Base-by-base conservation (phyloP, 306 rosid species). In the Cercis canadensis region DNA sequence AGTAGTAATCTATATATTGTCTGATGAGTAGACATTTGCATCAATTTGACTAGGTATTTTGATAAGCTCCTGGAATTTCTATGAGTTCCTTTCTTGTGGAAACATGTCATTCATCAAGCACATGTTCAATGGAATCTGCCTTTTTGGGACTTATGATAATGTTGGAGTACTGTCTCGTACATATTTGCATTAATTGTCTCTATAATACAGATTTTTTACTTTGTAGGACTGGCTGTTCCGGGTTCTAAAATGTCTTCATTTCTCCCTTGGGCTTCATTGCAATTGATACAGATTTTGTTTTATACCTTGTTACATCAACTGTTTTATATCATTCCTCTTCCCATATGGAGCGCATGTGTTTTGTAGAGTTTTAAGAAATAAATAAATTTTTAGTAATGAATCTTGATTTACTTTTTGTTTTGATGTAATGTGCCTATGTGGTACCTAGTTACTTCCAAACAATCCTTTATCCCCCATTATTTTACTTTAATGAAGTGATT, bases 251-350 rank as follows among this genome's bases (percentile, higher is more conserved):
- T 16, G 34, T 47, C 62, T 54, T 61, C 19, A 1, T 24, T 50
- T 31, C 68, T 59, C 41, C 43, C 18, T 11, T 18, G 33, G 14
- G 61, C 14, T 29, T 50, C 39, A 8, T 43, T 61, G 52, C 18
- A 31, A 7, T 7, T 2, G n/a, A 10, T 6, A 24, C 24, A 17
- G 50, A 8, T 75, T 34, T 43, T 77, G 31, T 49, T 16, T 15
- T 21, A 19, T 18, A 54, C 39, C 24, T 55, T 67, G 43, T 73
- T 46, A 37, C 56, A 13, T 41, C 12, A 53, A 55, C 34, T 41
- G 61, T 16, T 52, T 31, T 67, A 24, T n/a, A 55, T 70, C 47
- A 40, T 8, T 41, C 7, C n/a, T 56, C 58, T 63, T 57, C 47
- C 47, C 10, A 3, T 67, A n/a, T 58, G 11, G 12, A 58, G 40